Evolutionary conservation across 1,284 basidiomycete species (phyloP), one percentile per base, ranked within the genome.

Genomic region (Fistulinella cinereoalba): DNA sequence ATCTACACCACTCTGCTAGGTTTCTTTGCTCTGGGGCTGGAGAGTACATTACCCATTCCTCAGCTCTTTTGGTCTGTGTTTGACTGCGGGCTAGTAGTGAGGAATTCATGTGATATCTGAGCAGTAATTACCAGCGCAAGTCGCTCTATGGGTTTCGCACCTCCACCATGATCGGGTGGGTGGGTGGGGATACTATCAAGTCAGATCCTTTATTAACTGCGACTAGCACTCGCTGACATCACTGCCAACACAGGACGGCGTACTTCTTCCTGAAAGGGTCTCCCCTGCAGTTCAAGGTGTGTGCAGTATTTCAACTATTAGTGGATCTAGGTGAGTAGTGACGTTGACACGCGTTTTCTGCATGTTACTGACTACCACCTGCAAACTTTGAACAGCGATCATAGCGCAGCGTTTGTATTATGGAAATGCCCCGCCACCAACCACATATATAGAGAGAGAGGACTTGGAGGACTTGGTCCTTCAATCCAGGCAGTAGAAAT

Each of bases 141-240:
- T 89, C 88, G 1, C 66, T 92, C 32, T 90, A 90, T 62, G 91
- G 91, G 11, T 93, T 94, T 68, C 78, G 89, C 31, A 74, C 81
- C 62, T 88, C 86, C 3, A 93, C 92, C 0, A 66, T 93, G 37
- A 61, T 89, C 28, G 90, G 89, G 19, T 92, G 89, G 90, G 70
- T 81, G 37, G 87, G 84, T 46, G 88, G 88, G 52, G 89, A 92
- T 67, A 66, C 80, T 8, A 91, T 85, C 78, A 92, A 92, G 89
- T 90, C 55, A 56, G 77, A 52, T 41, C 44, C 36, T 44, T 41
- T 38, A 44, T 52, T 47, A 40, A 36, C 48, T 47, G 28, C 19
- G 39, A 40, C 42, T 33, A 41, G 45, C 27, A 27, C 25, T 43
- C 22, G 39, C 48, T 56, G 37, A 57, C 49, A 40, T 50, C 52